Evolutionary conservation across 2,329 filamentous ascomycete species (phyloP).

Genomic region (Aquanectria penicillioides): DNA sequence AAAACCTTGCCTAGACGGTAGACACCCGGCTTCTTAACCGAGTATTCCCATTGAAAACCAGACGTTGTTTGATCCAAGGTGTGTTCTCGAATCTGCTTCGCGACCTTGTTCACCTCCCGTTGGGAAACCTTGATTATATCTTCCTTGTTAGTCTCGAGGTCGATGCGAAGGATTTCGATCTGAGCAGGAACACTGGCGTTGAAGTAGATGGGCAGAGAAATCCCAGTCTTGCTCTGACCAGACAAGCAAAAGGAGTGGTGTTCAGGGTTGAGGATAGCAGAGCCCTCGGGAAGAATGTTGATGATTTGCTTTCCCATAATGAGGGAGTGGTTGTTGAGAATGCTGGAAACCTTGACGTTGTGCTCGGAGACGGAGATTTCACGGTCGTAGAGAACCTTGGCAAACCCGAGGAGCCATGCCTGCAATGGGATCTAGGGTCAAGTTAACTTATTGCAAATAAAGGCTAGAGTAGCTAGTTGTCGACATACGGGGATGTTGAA

Average conservation of each 20-base stretch:
- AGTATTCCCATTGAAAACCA: slow-evolving; percentile 75
- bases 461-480: background rate
- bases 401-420: slow-evolving; percentile 75
- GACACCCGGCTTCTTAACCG: slow-evolving; percentile 85
- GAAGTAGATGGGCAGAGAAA: slow-evolving; percentile 84
- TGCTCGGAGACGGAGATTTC: slow-evolving; percentile 94
- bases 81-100: slow-evolving; percentile 73
- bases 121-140: slow-evolving; percentile 81
- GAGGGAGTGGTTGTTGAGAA: slow-evolving; percentile 90
- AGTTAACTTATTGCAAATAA: slow-evolving; percentile 19
- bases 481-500: slow-evolving; percentile 81
- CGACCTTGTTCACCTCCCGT: slow-evolving; percentile 79
- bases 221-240: slow-evolving; percentile 65
- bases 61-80: slow-evolving; percentile 68
- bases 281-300: slow-evolving; percentile 96
- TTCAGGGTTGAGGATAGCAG: slow-evolving; percentile 87
- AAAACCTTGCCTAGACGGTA: slow-evolving; percentile 88
- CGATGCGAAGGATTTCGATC: slow-evolving; percentile 88
- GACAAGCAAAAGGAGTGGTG: slow-evolving; percentile 84
- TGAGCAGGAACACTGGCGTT: slow-evolving; percentile 91
- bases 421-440: slow-evolving; percentile 73
- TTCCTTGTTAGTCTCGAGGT: slow-evolving; percentile 82
- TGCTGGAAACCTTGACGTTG: slow-evolving; percentile 86
- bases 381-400: slow-evolving; percentile 88
- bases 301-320: slow-evolving; percentile 98